A percentile compares a stretch with the other conserved stretches of the same genome.
phyloP scores from a whole-genome alignment of 371 early-diverging fungal genomes.

The Catenaria anguillulae region DNA sequence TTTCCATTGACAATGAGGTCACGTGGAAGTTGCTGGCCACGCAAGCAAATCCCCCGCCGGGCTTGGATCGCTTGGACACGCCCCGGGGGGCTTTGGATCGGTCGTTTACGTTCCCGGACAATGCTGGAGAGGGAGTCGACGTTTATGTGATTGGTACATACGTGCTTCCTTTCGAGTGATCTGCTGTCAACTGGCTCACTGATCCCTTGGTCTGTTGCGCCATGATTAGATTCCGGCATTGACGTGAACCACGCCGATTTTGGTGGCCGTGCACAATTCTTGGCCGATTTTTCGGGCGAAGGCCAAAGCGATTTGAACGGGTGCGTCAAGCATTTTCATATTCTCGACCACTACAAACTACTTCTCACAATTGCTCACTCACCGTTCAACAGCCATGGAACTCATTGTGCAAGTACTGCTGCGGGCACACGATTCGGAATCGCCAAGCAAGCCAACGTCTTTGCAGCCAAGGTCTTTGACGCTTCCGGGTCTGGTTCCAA shows the following conservation, averaged over 20 bases:
- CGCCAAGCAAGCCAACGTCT: constrained; percentile 46
- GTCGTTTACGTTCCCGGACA: background rate
- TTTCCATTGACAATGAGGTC: too few species aligned
- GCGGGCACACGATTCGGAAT: constrained; percentile 51
- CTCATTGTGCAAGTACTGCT: constrained; percentile 68
- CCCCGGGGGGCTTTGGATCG: background rate
- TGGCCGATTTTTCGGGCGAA: background rate
- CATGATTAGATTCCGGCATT: background rate
- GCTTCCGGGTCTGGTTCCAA: constrained; percentile 10
- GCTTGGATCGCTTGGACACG: background rate
- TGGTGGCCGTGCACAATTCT: constrained; percentile 1
- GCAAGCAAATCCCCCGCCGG: background rate
- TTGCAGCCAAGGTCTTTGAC: constrained; percentile 45
- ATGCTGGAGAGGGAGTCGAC: too few species aligned
- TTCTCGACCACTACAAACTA: too few species aligned
- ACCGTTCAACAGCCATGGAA: constrained; percentile 28
- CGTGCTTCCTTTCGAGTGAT: too few species aligned
- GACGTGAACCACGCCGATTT: background rate
- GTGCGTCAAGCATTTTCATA: too few species aligned
- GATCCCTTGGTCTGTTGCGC: too few species aligned
- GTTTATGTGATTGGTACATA: too few species aligned
- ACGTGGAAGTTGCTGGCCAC: background rate
- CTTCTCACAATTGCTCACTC: background rate
- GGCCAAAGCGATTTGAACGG: background rate
- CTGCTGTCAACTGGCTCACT: too few species aligned